phyloP scores from a whole-genome alignment of 495 filamentous ascomycete species.

The Pyrenopolyporus hunteri region DNA sequence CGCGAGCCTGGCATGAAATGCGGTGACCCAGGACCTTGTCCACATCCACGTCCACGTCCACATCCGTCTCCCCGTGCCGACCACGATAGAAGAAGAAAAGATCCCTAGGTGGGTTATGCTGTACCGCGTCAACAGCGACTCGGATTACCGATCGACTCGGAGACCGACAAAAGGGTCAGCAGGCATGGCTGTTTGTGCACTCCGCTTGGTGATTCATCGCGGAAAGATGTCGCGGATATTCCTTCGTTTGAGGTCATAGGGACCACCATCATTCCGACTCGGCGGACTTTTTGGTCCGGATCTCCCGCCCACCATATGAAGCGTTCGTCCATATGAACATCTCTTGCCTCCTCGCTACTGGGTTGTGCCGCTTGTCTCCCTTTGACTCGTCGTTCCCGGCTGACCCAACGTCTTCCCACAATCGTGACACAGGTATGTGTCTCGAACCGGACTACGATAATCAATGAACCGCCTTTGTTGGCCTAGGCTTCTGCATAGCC shows the following conservation, averaged over 20 bases:
- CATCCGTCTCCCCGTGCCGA: slow-evolving; percentile 15
- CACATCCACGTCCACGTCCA: not conserved
- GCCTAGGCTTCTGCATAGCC: not conserved
- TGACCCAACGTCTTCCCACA: slow-evolving; percentile 4
- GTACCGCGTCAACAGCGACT: not conserved
- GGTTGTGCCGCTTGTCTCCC: not conserved
- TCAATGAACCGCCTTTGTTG: not conserved
- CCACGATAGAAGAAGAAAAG: not conserved
- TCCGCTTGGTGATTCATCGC: slow-evolving; percentile 15
- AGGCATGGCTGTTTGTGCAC: not conserved
- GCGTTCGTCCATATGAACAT: slow-evolving; percentile 1
- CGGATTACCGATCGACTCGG: slow-evolving; percentile 17
- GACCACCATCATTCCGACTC: slow-evolving; percentile 1
- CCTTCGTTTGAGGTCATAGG: slow-evolving; percentile 6
- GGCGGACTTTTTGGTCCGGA: not conserved
- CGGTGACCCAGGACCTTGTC: slow-evolving; percentile 8
- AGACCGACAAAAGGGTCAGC: slow-evolving; percentile 6
- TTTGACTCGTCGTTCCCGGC: slow-evolving; percentile 8
- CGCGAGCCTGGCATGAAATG: slow-evolving; percentile 11
- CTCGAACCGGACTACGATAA: slow-evolving; percentile 6
- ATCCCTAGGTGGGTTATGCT: not conserved
- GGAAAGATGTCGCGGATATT: slow-evolving; percentile 17
- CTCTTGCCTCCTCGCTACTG: slow-evolving; percentile 1
- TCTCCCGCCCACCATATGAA: slow-evolving; percentile 1
- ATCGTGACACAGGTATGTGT: not conserved